Conservation (phyloP, 1,284 basidiomycete genomes). For the Flammula alnicola region DNA sequence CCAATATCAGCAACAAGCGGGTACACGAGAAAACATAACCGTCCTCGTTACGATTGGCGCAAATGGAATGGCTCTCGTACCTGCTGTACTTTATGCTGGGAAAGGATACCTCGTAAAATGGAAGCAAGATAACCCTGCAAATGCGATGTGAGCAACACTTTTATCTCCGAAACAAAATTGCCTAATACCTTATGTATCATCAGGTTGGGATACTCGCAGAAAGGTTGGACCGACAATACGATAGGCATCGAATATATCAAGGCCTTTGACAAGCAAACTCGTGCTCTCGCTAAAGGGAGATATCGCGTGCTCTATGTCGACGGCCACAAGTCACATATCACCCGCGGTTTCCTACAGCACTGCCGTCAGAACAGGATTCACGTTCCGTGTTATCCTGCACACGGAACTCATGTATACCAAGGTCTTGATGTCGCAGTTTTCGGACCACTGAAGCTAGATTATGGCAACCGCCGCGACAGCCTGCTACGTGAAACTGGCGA, state of each 20-base stretch:
- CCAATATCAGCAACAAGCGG: constrained; percentile 38
- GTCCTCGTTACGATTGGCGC: constrained; percentile 40
- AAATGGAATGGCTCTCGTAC: constrained; percentile 18
- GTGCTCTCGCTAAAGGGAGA: constrained; percentile 33
- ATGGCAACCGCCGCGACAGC: constrained; percentile 24
- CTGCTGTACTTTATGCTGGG: constrained; percentile 44
- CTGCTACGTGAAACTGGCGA: constrained; percentile 25
- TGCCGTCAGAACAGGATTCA: constrained; percentile 36
- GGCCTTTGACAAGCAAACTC: constrained; percentile 39
- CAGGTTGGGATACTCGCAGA: constrained; percentile 40
- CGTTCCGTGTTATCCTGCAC: constrained; percentile 46
- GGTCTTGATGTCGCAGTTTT: constrained; percentile 46
- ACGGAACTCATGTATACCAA: constrained; percentile 48
- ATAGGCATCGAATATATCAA: constrained; percentile 43
- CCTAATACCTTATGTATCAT: constrained; percentile 10
- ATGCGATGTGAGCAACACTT: background rate
- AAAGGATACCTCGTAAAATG: constrained; percentile 36
- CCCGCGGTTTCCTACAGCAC: constrained; percentile 39
- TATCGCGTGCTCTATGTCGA: constrained; percentile 41
- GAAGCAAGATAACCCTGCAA: constrained; percentile 41
- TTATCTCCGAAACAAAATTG: background rate
- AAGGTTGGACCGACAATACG: constrained; percentile 41
- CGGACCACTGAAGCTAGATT: constrained; percentile 29
- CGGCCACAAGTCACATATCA: constrained; percentile 50
- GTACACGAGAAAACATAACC: constrained; percentile 42